Base-by-base conservation (phyloP, 306 rosid genomes). In the Cicer judaicum region DNA sequence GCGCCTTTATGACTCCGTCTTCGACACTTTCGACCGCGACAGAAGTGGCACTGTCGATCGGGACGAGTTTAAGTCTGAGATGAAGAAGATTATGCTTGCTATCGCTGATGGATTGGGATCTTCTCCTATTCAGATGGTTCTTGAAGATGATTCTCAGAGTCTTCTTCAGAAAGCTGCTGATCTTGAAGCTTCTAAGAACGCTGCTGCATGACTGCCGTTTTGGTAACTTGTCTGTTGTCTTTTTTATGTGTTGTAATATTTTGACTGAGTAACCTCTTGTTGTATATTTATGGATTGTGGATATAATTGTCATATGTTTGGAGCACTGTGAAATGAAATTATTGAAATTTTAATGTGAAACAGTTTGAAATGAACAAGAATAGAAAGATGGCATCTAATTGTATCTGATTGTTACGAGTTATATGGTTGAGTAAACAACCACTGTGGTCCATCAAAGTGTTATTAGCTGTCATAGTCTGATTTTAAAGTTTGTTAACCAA, bases 101-200 rank as follows among this genome's bases (percentile, higher is more conserved):
- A 89, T 93, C 13, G 98, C 97, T 13, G 98, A 93, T 8, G 98
- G 97, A 0, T 75, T 93, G 46, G 98, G 98, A 2, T 79, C 88
- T 2, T 84, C 71, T 1, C 98, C 98, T 0, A 91, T 93, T n/a
- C 93, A 81, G 80, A 93, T 93, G 98, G 87, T 39, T 10, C 96
- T 93, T 0, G 92, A 91, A 10, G 95, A 89, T 16, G 91, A 79
- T 10, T 59, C 79, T 21, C 70, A 80, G 2, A 80, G 65, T 36
- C 87, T 91, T 18, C 89, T 93, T 5, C 87, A 93, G 85, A 87
- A 83, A 49, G 97, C 97, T 0, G 97, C 88, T 0, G 97, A 93
- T 88, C 96, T 89, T 1, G 98, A 93, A 72, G 96, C 96, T 54
- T 87, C 98, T 18, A 93, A 86, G 72, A 8, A 41, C 7, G 66